Conservation (phyloP, 192 early-diverging fungal species). For the Coemansia sp. region DNA sequence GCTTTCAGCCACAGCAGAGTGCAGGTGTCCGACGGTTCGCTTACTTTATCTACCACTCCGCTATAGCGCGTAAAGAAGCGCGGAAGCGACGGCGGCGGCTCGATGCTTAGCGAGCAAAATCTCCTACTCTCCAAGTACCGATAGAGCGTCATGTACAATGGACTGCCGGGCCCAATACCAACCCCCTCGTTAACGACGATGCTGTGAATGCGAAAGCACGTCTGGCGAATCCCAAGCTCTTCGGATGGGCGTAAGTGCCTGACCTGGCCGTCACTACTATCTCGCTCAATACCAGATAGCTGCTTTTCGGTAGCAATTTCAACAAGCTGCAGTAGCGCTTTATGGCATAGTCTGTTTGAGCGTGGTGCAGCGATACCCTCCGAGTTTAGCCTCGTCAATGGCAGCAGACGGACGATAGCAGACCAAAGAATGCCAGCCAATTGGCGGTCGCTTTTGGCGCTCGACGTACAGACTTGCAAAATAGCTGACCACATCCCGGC, state of each 20-base stretch:
- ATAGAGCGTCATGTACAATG: conserved; percentile 35
- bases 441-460: neutral
- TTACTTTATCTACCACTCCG: conserved; percentile 5
- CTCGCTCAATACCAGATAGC: conserved; percentile 2
- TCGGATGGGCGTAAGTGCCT: conserved; percentile 8
- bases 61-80: conserved; percentile 52
- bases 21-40: conserved; percentile 31
- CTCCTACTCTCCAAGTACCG: conserved; percentile 28
- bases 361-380: conserved; percentile 47
- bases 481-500: conserved; percentile 21
- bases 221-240: conserved; percentile 32
- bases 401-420: conserved; percentile 17
- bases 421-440: conserved; percentile 22
- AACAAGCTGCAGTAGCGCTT: conserved; percentile 13
- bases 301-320: conserved; percentile 23
- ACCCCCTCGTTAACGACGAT: conserved; percentile 19
- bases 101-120: conserved; percentile 44
- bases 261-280: neutral
- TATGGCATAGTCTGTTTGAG: conserved; percentile 6
- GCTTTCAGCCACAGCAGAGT: conserved; percentile 42
- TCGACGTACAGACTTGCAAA: conserved; percentile 1
- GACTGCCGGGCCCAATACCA: conserved; percentile 2
- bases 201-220: conserved; percentile 31
- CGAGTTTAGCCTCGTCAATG: conserved; percentile 32
- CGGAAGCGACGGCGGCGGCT: conserved; percentile 47